phyloP scores from a whole-genome alignment of 2,329 filamentous ascomycete genomes.

The Calycina herbarum region DNA sequence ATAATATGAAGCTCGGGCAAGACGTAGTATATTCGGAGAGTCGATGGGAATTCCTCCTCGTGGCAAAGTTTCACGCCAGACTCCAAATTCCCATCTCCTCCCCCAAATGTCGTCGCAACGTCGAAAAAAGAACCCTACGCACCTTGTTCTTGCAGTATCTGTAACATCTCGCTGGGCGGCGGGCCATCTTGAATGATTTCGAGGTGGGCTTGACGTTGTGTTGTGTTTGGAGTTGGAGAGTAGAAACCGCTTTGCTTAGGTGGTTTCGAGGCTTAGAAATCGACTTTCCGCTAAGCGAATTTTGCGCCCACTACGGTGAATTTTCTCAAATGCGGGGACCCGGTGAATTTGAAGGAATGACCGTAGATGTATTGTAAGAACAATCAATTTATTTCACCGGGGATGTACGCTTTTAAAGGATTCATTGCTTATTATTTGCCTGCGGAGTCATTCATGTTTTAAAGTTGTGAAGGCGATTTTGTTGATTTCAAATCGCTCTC shows the following conservation, averaged over 20 bases:
- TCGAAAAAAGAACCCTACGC: slow-evolving; percentile 43
- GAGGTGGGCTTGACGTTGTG: slow-evolving; percentile 48
- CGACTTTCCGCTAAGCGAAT: slow-evolving; percentile 3
- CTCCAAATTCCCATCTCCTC: slow-evolving; percentile 10
- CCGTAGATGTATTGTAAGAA: not conserved
- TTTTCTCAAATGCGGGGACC: not conserved
- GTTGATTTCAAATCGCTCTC: slow-evolving; percentile 3
- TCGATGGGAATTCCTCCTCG: not conserved
- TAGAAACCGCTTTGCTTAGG: slow-evolving; percentile 15
- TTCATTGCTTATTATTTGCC: not conserved
- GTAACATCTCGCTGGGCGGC: slow-evolving; percentile 99
- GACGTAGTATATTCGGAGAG: slow-evolving; percentile 11
- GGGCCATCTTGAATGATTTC: slow-evolving; percentile 89
- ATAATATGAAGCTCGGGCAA: slow-evolving; percentile 1
- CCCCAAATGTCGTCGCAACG: slow-evolving; percentile 9
- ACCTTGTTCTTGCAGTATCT: slow-evolving; percentile 99
- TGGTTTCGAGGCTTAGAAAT: slow-evolving; percentile 1
- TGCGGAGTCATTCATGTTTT: not conserved
- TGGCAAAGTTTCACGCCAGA: slow-evolving; percentile 1
- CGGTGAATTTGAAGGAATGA: not conserved
- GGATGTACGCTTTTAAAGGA: slow-evolving; percentile 5
- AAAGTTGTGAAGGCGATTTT: not conserved
- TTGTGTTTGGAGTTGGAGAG: slow-evolving; percentile 37
- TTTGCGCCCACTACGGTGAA: not conserved
- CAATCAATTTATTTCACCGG: not conserved